Conservation (phyloP, 352 stramenopile genomes). For the Globisporangium spiculum region DNA sequence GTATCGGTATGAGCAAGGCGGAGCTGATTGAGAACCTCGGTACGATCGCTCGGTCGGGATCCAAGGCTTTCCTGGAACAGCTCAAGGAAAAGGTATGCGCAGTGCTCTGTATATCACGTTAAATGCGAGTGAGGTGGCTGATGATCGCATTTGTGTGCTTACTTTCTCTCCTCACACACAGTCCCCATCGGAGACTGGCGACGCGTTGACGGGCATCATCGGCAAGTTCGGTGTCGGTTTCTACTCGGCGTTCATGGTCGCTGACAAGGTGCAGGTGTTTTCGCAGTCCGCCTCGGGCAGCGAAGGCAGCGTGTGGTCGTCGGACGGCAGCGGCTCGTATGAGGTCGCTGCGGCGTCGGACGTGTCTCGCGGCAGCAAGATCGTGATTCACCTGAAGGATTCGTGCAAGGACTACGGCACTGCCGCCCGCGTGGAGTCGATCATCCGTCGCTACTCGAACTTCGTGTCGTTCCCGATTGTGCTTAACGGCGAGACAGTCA, state of each 20-base stretch:
- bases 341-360: conserved; percentile 67
- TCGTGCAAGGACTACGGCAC: conserved; percentile 95
- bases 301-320: conserved; percentile 66
- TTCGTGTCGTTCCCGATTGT: conserved; percentile 99
- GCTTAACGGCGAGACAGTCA: conserved; percentile 96
- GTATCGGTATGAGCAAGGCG: conserved; percentile 97
- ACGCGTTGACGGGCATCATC: conserved; percentile 93
- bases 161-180: conserved; percentile 3
- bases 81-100: conserved; percentile 70
- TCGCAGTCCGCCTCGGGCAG: conserved; percentile 70
- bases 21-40: conserved; percentile 98
- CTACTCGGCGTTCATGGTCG: conserved; percentile 99
- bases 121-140: neutral
- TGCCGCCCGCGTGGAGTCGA: conserved; percentile 90
- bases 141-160: neutral
- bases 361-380: conserved; percentile 92
- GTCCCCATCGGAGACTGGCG: conserved; percentile 52
- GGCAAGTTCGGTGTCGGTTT: conserved; percentile 99
- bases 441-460: conserved; percentile 99
- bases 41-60: conserved; percentile 98
- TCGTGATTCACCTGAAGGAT: conserved; percentile 98
- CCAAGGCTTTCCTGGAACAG: conserved; percentile 96
- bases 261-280: conserved; percentile 94
- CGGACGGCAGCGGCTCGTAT: conserved; percentile 82
- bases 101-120: neutral